Percentiles rank a stretch among this genome's conserved stretches.
These are phyloP conservation scores for Fusarium pseudoanthophilum DNA, from an alignment of 2,329 filamentous ascomycete species.

Conservation along the genomic window DNA sequence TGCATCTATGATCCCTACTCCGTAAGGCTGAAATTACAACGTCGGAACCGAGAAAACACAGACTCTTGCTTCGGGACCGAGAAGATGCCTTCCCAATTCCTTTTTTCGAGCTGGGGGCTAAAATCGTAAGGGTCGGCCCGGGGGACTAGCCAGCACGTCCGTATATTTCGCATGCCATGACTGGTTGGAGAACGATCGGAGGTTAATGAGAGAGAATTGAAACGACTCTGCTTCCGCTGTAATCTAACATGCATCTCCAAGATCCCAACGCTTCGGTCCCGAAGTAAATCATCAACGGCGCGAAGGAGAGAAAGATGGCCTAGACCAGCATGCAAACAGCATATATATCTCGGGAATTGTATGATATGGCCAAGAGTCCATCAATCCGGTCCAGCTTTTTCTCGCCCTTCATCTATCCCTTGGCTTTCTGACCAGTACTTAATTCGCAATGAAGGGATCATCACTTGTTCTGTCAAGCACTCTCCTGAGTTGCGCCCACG, in stretches of 20 bases:
- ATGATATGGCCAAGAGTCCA: not conserved
- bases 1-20: not conserved
- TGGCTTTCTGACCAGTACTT: not conserved
- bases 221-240: not conserved
- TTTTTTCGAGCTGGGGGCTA: not conserved
- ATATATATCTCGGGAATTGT: not conserved
- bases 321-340: not conserved
- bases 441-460: not conserved
- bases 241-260: not conserved
- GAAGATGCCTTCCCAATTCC: accelerated
- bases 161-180: not conserved
- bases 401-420: not conserved
- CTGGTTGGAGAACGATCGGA: not conserved
- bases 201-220: not conserved
- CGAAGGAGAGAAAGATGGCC: not conserved
- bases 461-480: not conserved
- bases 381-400: not conserved
- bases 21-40: not conserved
- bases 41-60: not conserved
- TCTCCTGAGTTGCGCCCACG: not conserved
- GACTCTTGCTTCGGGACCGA: not conserved
- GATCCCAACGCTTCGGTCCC: not conserved
- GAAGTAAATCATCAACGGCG: not conserved
- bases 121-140: not conserved
- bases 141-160: not conserved